A percentile compares a stretch with the other conserved stretches of the same genome.
Conservation (phyloP, 305 asterid species). For the Fraxinus platypoda region DNA sequence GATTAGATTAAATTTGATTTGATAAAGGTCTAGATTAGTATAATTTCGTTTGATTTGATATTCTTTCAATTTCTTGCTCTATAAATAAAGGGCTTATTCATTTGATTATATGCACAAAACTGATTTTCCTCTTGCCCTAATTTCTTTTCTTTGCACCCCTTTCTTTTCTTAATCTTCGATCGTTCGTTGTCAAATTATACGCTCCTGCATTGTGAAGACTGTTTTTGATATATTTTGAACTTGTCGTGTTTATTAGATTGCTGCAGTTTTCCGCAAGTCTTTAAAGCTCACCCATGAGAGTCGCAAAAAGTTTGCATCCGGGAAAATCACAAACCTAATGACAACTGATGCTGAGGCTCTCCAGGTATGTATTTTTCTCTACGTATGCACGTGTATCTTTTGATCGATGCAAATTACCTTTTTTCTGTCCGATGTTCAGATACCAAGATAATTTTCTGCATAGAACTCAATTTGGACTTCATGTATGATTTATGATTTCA, state of each 20-base stretch:
- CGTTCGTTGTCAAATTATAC: background rate
- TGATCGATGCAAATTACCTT: background rate
- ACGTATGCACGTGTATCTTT: conserved; percentile 12
- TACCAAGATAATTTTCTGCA: conserved; percentile 9
- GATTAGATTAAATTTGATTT: background rate
- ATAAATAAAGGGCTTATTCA: background rate
- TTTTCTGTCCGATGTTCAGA: background rate
- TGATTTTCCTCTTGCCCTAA: background rate
- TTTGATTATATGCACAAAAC: background rate
- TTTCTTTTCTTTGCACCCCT: background rate
- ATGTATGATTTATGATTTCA: background rate
- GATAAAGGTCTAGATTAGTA: background rate
- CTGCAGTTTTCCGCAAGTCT: conserved; percentile 93
- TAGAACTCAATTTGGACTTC: background rate
- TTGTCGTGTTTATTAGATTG: conserved; percentile 53
- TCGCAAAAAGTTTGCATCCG: conserved; percentile 78
- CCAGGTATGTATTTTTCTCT: conserved; percentile 54
- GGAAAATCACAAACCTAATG: conserved; percentile 93
- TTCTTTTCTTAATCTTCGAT: background rate
- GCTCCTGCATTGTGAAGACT: background rate
- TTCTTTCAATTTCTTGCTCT: background rate
- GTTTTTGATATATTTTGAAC: conserved; percentile 16
- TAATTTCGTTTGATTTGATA: background rate
- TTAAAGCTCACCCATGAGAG: conserved; percentile 89
- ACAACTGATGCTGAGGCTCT: conserved; percentile 96